Evolutionary conservation across 306 rosid genomes (phyloP), one percentile per base, ranked within the genome.

Genomic region (Malus sieversii): DNA sequence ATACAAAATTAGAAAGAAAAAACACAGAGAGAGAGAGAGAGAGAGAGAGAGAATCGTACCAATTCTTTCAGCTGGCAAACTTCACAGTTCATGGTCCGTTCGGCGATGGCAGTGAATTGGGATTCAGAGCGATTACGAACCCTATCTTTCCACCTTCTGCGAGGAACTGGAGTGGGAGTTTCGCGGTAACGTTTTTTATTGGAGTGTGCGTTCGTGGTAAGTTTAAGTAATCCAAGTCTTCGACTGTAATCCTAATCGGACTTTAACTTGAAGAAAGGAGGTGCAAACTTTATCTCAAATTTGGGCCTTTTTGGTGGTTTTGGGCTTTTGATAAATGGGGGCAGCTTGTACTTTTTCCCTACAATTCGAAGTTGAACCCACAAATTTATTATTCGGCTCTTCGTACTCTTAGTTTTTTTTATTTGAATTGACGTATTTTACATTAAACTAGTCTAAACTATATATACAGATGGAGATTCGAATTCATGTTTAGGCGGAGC

Each of bases 61-160:
- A 93, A 78, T 83, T 93, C 98, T 79, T 88, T 90, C 85, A 93
- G 98, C 60, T 90, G 97, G 84, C 97, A 93, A 80, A 88, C 94
- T 88, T 93, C 97, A 66, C 98, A 93, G 86, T 87, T 93, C 98
- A 93, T 91, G 75, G 77, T 87, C 35, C 64, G 64, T 45, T 27
- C 19, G 71, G 62, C 19, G 66, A 20, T 5, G 79, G 66, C 14
- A 72, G 60, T 13, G 80, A 23, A 71, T 68, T 71, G 67, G 13
- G 51, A 52, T n/a, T 73, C 44, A 6, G 27, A 38, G 53, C 4
- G 75, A 67, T n/a, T n/a, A 44, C 23, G 63, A 77, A 82, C 87
- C 88, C 85, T 78, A 85, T 62, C 12, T 53, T 3, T 33, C 52
- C 55, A 57, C 18, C 42, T 3, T 33, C 52, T 44, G 65, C 18